Conservation (phyloP, 2,329 filamentous ascomycete species). For the Lecanicillium sp. region DNA sequence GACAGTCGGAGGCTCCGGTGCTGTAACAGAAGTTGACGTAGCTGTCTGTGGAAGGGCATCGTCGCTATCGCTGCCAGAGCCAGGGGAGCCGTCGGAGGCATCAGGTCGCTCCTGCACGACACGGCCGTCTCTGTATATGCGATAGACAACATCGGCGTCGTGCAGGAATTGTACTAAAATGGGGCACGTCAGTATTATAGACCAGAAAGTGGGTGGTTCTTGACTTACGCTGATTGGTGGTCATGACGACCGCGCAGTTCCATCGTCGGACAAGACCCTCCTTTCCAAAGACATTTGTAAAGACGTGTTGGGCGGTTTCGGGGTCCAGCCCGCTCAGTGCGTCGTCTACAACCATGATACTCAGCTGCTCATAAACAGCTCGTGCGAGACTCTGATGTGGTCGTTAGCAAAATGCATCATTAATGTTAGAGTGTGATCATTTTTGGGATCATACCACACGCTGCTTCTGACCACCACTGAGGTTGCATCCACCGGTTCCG, state of each 20-base stretch:
- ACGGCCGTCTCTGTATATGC: neutral
- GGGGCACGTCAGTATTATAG: too few relatives aligned
- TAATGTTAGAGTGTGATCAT: too few relatives aligned
- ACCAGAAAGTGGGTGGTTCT: neutral
- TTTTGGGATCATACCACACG: conserved; percentile 4
- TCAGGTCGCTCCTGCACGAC: neutral
- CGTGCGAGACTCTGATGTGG: neutral
- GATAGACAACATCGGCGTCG: neutral
- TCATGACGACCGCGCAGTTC: neutral
- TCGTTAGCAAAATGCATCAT: too few relatives aligned
- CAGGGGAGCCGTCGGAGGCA: neutral
- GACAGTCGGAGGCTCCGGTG: neutral
- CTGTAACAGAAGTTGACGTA: too few relatives aligned
- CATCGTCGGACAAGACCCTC: neutral
- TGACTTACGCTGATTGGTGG: neutral
- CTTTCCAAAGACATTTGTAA: neutral
- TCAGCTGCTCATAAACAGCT: neutral
- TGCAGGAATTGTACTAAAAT: neutral
- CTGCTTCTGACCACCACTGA: conserved; percentile 11
- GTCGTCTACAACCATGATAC: neutral
- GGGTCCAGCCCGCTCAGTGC: neutral
- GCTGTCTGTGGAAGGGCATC: too few relatives aligned
- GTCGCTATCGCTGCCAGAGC: neutral
- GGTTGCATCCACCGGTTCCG: conserved; percentile 5
- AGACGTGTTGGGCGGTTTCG: neutral